These are phyloP conservation scores for Inonotus hispidus DNA, from an alignment of 1,284 basidiomycete genomes.

Conservation along the genomic window DNA sequence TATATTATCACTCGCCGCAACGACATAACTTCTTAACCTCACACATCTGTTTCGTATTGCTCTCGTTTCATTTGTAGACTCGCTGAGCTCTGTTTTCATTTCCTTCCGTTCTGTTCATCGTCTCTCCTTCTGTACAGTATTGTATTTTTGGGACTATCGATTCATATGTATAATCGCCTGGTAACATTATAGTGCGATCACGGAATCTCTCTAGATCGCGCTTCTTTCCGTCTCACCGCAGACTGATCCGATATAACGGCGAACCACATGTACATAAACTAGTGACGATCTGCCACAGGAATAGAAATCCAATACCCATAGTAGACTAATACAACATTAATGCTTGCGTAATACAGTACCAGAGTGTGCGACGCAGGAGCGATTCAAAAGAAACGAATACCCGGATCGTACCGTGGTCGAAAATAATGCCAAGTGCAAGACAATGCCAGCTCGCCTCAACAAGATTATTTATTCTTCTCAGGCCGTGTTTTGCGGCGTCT, in stretches of 20 bases:
- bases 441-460: too few species aligned
- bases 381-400: background rate
- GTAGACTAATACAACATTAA: too few species aligned
- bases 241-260: background rate
- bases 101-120: background rate
- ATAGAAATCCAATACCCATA: background rate
- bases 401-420: background rate
- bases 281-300: background rate
- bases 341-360: too few species aligned
- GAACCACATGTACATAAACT: background rate
- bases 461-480: too few species aligned
- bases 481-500: too few species aligned
- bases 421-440: too few species aligned
- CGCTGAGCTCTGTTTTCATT: background rate
- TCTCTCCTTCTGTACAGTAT: background rate
- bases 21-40: background rate
- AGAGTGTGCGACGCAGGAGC: background rate
- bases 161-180: background rate
- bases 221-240: background rate
- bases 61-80: background rate
- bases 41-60: background rate
- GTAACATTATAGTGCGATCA: background rate
- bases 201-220: background rate
- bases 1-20: background rate
- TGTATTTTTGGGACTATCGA: background rate